phyloP scores from a whole-genome alignment of 202 grass and related monocot genomes.

The Eragrostis tef region DNA sequence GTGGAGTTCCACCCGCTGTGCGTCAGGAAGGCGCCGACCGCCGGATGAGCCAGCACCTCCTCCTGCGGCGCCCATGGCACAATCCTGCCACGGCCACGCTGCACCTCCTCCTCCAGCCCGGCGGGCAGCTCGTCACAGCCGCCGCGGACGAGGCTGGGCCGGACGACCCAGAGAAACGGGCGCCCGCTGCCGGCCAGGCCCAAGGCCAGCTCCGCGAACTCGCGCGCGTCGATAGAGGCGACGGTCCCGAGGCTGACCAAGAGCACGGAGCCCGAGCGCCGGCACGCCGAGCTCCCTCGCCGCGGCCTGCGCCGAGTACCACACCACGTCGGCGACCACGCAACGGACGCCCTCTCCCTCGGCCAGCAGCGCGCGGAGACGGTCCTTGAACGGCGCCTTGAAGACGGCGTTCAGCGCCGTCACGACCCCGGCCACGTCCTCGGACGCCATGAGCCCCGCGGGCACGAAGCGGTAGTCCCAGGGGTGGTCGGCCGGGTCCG shows the following conservation, averaged over 20 bases:
- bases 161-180: not conserved
- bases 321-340: not conserved
- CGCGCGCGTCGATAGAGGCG: not conserved
- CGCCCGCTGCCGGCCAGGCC: not conserved
- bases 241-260: not conserved
- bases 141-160: not conserved
- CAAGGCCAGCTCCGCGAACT: not conserved
- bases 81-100: not conserved
- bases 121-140: not conserved
- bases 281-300: not conserved
- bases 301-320: not conserved
- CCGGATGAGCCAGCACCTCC: not conserved
- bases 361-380: not conserved
- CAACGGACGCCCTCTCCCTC: not conserved
- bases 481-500: not conserved
- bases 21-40: conserved; percentile 32
- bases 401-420: not conserved
- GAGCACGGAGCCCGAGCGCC: not conserved
- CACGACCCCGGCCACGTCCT: not conserved
- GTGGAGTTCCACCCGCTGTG: conserved; percentile 53
- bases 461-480: not conserved
- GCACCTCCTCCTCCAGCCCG: not conserved
- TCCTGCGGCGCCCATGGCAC: not conserved
- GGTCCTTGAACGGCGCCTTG: not conserved
- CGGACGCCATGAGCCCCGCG: not conserved